Evolutionary conservation across 441 rosid genomes (phyloP), one percentile per base, ranked within the genome.

Genomic region (Viola pubescens): DNA sequence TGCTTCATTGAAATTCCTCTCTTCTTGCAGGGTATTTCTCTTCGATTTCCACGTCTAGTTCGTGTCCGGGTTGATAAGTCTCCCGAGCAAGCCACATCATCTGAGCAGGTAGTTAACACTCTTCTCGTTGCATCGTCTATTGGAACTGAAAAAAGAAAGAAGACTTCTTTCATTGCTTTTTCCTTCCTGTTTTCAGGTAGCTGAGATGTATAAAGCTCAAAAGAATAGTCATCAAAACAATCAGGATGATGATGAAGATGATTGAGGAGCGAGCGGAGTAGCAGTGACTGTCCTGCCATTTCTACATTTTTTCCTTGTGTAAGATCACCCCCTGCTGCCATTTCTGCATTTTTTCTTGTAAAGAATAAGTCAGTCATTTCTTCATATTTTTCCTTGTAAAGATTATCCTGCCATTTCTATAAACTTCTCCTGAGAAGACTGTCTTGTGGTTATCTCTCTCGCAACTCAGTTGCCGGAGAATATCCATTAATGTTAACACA

Each of bases 131-230:
- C 34, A 47, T 38, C 4, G 14, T 14, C 6, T 26, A n/a, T 43
- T 50, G 12, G 12, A 7, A 19, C 16, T 5, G 5, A 48, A 7
- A 4, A 4, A 46, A 45, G 2, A 9, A 3, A 45, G 40, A 34
- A 7, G 8, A 6, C 13, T 44, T 37, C 12, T 61, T 52, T 54
- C n/a, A 13, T 11, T 16, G 42, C 19, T 50, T 66, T 56, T 47
- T 9, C 58, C 34, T 26, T 46, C 56, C 3, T 52, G 7, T 64
- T 62, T 73, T 19, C 84, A 89, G 98, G 83, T 89, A 69, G 98
- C 96, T 11, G 96, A 88, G 65, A 77, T 94, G 91, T 87, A 87
- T 70, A 69, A 63, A 53, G 89, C 94, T 73, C 97, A 87, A 67
- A 83, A 84, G 51, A 84, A 80, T 71, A 85, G 83, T 72, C 91